phyloP scores from a whole-genome alignment of 202 grass and related monocot species.

The Saccharum hybrid region DNA sequence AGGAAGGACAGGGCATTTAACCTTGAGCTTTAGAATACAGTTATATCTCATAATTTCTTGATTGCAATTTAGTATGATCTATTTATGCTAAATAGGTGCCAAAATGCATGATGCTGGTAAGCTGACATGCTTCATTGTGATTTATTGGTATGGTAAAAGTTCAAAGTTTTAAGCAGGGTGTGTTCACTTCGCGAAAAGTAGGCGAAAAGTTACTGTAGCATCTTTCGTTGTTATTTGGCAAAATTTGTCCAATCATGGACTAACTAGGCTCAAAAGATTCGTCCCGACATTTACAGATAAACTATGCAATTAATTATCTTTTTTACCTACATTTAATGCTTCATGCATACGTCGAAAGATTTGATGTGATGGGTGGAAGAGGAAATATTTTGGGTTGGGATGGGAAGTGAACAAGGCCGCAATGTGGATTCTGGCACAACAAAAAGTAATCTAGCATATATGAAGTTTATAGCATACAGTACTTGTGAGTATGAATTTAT shows the following conservation, averaged over 20 bases:
- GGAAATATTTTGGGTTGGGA: too few species aligned
- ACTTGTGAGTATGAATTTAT: neutral
- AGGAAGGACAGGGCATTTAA: neutral
- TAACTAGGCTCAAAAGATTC: too few species aligned
- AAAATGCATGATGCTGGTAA: constrained; percentile 22
- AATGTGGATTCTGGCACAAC: constrained; percentile 21
- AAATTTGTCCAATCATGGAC: too few species aligned
- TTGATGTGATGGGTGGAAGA: too few species aligned
- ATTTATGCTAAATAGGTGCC: constrained; percentile 16
- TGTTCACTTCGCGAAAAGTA: too few species aligned
- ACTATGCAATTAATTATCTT: too few species aligned
- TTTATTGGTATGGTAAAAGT: constrained; percentile 14
- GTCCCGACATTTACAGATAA: too few species aligned
- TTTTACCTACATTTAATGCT: too few species aligned
- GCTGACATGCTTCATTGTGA: neutral
- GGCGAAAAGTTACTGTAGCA: too few species aligned
- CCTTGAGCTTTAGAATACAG: neutral
- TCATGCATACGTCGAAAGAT: too few species aligned
- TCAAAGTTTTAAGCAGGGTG: neutral
- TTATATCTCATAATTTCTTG: constrained; percentile 25
- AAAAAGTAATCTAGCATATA: neutral
- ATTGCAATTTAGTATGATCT: constrained; percentile 9
- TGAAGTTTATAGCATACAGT: neutral
- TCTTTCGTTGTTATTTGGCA: too few species aligned
- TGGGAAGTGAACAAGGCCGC: neutral